phyloP scores from a whole-genome alignment of 495 filamentous ascomycete species.

The Penicillium flavigenum region DNA sequence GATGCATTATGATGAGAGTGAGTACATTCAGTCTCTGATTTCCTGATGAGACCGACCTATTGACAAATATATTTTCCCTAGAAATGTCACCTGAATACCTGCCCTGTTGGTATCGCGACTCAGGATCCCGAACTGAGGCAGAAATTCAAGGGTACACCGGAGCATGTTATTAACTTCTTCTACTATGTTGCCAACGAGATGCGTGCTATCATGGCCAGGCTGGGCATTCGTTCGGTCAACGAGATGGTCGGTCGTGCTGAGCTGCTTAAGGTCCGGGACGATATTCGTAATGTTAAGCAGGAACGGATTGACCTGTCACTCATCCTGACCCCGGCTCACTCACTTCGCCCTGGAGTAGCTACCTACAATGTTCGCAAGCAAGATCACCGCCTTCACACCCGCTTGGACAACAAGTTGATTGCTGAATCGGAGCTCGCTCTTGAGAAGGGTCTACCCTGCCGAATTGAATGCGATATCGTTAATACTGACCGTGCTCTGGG shows the following conservation, averaged over 20 bases:
- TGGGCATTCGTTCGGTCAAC: conserved; percentile 93
- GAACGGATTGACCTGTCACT: conserved; percentile 92
- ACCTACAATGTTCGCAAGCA: conserved; percentile 99
- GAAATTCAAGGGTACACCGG: conserved; percentile 92
- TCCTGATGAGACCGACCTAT: neutral
- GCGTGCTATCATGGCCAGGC: conserved; percentile 95
- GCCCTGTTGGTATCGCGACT: conserved; percentile 95
- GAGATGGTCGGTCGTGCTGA: conserved; percentile 98
- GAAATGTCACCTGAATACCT: conserved; percentile 69
- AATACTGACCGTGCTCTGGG: conserved; percentile 97
- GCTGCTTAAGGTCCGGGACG: conserved; percentile 81
- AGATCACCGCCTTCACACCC: conserved; percentile 89
- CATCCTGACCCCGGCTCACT: conserved; percentile 94
- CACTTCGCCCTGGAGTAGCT: conserved; percentile 91
- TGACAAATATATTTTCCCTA: conserved; percentile 8
- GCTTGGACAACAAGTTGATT: conserved; percentile 98
- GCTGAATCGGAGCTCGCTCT: conserved; percentile 95
- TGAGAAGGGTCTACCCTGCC: conserved; percentile 90
- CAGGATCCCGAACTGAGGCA: conserved; percentile 93
- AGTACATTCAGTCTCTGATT: neutral
- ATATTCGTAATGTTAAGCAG: conserved; percentile 85
- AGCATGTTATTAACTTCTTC: conserved; percentile 99
- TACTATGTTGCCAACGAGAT: conserved; percentile 99
- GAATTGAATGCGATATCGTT: conserved; percentile 97
- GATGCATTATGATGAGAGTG: conserved; percentile 92